phyloP scores from a whole-genome alignment of 129 eudicot species.

The Helianthus annuus region HanXRQr2.0-SUNRISE NC_035436.2:203147635-203148134 shows the following conservation, averaged over 20 bases:
- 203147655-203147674: slow-evolving; percentile 17
- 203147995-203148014: slow-evolving; percentile 70
- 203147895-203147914: slow-evolving; percentile 90
- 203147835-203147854: slow-evolving; percentile 94
- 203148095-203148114: neutral
- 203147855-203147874: slow-evolving; percentile 95
- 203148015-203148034: slow-evolving; percentile 41
- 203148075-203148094: slow-evolving; percentile 25
- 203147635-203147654: slow-evolving; percentile 5
- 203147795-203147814: slow-evolving; percentile 28
- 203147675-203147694: slow-evolving; percentile 11
- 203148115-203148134: neutral
- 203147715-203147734: neutral
- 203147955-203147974: slow-evolving; percentile 87
- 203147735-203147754: neutral
- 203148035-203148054: slow-evolving; percentile 65
- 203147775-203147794: slow-evolving; percentile 30
- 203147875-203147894: slow-evolving; percentile 80
- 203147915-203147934: slow-evolving; percentile 83
- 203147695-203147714: neutral
- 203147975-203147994: slow-evolving; percentile 65
- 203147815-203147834: slow-evolving; percentile 50
- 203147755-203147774: too few species aligned
- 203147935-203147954: slow-evolving; percentile 94
- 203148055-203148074: slow-evolving; percentile 62